Base-by-base conservation (phyloP, 345 rosid genomes). In the Eucalyptus shirleyi region DNA sequence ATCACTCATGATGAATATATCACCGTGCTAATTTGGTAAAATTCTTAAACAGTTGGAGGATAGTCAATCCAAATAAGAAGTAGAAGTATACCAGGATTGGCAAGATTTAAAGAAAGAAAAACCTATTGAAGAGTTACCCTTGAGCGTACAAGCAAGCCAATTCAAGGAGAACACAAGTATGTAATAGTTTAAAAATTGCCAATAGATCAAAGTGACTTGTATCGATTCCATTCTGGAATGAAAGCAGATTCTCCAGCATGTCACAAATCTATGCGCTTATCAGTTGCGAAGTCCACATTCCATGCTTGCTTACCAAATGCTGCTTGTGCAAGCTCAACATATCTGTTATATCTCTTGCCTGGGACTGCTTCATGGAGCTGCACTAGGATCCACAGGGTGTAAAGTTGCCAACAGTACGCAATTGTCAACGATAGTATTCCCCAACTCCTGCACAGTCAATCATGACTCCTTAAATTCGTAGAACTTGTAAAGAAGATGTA, bases 281-380 rank as follows among this genome's bases (percentile, higher is more conserved):
- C 83, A 77, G 9, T 37, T 21, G 83, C 23, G 83, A 77, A 77
- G 88, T 87, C 51, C 37, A 1, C 45, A 88, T 15, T 26, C 32
- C 88, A 23, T 53, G 17, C 53, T 40, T 87, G 77, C 94, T 93
- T 91, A 98, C 99, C 99, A 86, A 98, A 98, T 85, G 99, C 99
- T 88, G 99, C 99, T 92, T 97, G 97, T 62, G 99, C 99, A 83
- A 98, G 99, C 91, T 98, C 99, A 50, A 98, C 99, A 60, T 97
- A 98, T 93, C 99, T 92, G 93, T 97, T 97, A 93, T 98, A 98
- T 47, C 99, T 93, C 93, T 97, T 98, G 62, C 98, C 99, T 2
- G 99, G 99, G 88, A 98, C 98, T 32, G 99, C 99, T 94, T 98
- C 99, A 47, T 98, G 99, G 37, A 98, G 91, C 91, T 97, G 99